A percentile compares a stretch with the other conserved stretches of the same genome.
These are phyloP conservation scores for Hymenoscyphus linearis DNA, from an alignment of 2,329 filamentous ascomycete species.

Conservation along the genomic window DNA sequence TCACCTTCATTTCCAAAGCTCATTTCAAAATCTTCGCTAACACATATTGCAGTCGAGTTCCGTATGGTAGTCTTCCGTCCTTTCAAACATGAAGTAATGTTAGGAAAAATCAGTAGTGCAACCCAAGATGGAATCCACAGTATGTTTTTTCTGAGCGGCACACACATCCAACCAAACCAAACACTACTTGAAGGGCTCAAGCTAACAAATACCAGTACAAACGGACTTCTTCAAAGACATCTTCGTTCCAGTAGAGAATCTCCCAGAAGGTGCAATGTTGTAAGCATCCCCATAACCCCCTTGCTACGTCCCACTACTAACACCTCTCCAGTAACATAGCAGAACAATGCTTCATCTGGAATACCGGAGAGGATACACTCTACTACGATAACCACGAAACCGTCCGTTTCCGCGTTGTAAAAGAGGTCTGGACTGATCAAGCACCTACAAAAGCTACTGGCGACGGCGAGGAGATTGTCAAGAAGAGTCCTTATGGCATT, in stretches of 20 bases:
- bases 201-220: slow-evolving; percentile 47
- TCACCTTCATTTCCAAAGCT: not conserved
- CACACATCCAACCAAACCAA: slow-evolving; percentile 2
- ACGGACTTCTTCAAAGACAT: slow-evolving; percentile 96
- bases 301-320: not conserved
- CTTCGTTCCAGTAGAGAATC: slow-evolving; percentile 66
- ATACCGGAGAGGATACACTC: slow-evolving; percentile 64
- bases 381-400: slow-evolving; percentile 89
- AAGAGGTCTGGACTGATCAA: slow-evolving; percentile 89
- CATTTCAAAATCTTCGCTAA: not conserved
- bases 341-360: slow-evolving; percentile 82
- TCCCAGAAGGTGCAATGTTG: slow-evolving; percentile 75
- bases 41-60: slow-evolving; percentile 68
- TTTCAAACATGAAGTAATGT: slow-evolving; percentile 89
- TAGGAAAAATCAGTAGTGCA: slow-evolving; percentile 74
- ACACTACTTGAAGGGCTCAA: not conserved
- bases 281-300: slow-evolving; percentile 40
- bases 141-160: slow-evolving; percentile 32
- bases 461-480: slow-evolving; percentile 44
- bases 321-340: slow-evolving; percentile 54
- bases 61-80: slow-evolving; percentile 90
- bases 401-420: slow-evolving; percentile 78
- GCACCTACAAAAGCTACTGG: slow-evolving; percentile 64
- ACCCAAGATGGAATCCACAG: slow-evolving; percentile 67
- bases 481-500: slow-evolving; percentile 65